Evolutionary conservation across 805 yeast species (phyloP).

Genomic region (Candida chilensis): DNA sequence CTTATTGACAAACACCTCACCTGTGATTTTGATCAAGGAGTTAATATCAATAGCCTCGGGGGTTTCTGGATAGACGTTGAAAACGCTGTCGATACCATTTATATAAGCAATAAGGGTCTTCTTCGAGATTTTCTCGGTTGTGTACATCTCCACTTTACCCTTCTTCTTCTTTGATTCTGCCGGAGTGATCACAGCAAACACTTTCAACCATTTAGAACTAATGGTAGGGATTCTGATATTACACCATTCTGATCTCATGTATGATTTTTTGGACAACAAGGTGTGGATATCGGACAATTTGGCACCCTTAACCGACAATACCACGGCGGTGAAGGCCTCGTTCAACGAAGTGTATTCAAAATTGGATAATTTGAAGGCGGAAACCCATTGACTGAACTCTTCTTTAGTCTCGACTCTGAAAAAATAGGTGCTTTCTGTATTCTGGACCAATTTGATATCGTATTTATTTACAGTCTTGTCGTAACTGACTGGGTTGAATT

Average conservation of each 20-base stretch:
- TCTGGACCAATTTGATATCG: slow-evolving; percentile 10
- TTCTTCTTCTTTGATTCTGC: slow-evolving; percentile 26
- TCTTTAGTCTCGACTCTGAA: slow-evolving; percentile 7
- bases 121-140: slow-evolving; percentile 36
- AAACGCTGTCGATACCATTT: slow-evolving; percentile 31
- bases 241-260: slow-evolving; percentile 50
- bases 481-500: slow-evolving; percentile 4
- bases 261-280: slow-evolving; percentile 41
- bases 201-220: slow-evolving; percentile 49
- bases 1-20: slow-evolving; percentile 41
- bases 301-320: slow-evolving; percentile 49
- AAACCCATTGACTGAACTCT: slow-evolving; percentile 22
- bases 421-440: slow-evolving; percentile 2
- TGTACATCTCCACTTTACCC: slow-evolving; percentile 47
- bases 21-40: slow-evolving; percentile 45
- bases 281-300: slow-evolving; percentile 50
- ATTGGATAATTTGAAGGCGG: slow-evolving; percentile 43
- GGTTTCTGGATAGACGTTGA: slow-evolving; percentile 52
- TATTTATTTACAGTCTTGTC: no score
- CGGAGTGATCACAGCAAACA: slow-evolving; percentile 41
- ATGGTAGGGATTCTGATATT: slow-evolving; percentile 51
- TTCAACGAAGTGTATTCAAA: slow-evolving; percentile 49
- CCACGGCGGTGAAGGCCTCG: slow-evolving; percentile 59
- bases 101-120: slow-evolving; percentile 44
- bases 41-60: slow-evolving; percentile 48